phyloP scores from a whole-genome alignment of 116 monocot species.

The Zostera marina region DNA sequence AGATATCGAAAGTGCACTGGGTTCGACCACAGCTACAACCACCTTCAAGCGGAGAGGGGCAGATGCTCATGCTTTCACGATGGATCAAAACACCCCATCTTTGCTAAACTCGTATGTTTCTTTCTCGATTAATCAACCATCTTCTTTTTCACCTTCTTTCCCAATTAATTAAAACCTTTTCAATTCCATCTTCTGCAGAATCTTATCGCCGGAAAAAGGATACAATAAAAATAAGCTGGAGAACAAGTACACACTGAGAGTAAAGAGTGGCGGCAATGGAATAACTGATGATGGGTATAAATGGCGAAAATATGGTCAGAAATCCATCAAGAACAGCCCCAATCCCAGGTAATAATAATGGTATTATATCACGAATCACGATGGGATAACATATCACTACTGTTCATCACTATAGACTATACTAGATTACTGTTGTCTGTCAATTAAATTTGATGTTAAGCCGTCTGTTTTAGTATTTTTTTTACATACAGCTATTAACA shows the following conservation, averaged over 20 bases:
- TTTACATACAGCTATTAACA: no score
- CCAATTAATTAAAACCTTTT: background rate
- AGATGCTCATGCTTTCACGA: background rate
- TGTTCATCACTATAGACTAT: background rate
- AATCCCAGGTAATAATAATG: slow-evolving; percentile 15
- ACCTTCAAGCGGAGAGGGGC: background rate
- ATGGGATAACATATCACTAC: background rate
- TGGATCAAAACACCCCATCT: background rate
- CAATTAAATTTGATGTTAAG: background rate
- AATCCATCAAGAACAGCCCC: slow-evolving; percentile 17
- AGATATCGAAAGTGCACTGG: slow-evolving; percentile 35
- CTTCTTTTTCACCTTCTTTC: background rate
- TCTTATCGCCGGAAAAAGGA: slow-evolving; percentile 40
- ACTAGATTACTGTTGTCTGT: no score
- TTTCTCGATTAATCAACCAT: no score
- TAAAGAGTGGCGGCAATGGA: slow-evolving; percentile 36
- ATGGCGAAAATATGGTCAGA: slow-evolving; percentile 27
- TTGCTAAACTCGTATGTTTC: background rate
- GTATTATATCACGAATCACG: no score
- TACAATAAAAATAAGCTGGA: slow-evolving; percentile 42
- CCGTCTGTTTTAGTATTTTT: no score
- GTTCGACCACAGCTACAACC: slow-evolving; percentile 1
- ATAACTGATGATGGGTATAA: slow-evolving; percentile 14
- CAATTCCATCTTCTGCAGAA: slow-evolving; percentile 23
- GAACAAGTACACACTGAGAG: slow-evolving; percentile 67